Conservation (phyloP, 805 yeast species). For the Metschnikowia shivogae region DNA sequence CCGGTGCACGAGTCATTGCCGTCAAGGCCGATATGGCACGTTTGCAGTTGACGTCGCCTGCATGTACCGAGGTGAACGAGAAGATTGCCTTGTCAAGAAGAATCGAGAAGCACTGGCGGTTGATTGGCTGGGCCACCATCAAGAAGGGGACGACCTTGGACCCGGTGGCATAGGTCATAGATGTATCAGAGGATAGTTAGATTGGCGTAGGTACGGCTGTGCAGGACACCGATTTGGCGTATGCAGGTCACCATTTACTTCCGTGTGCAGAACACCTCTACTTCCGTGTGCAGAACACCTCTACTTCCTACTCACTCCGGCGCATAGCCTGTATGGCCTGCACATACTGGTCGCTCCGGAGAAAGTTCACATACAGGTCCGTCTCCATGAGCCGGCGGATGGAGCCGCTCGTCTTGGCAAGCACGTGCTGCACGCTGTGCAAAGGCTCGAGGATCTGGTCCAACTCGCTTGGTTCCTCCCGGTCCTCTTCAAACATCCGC, state of each 20-base stretch:
- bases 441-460: constrained; percentile 7
- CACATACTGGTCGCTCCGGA: constrained; percentile 27
- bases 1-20: constrained; percentile 98
- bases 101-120: constrained; percentile 99
- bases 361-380: constrained; percentile 72
- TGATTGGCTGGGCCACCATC: constrained; percentile 99
- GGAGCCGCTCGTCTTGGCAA: constrained; percentile 45
- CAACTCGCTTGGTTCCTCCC: constrained; percentile 2
- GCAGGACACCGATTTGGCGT: background rate
- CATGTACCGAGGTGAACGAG: constrained; percentile 97
- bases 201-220: background rate
- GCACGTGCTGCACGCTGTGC: constrained; percentile 25
- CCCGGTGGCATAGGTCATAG: constrained; percentile 48
- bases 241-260: too few species aligned
- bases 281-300: too few species aligned
- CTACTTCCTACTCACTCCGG: background rate
- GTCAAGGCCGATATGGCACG: constrained; percentile 99
- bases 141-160: constrained; percentile 89
- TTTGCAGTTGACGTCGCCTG: constrained; percentile 93
- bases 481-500: background rate
- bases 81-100: constrained; percentile 98
- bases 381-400: constrained; percentile 60
- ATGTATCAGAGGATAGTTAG: background rate
- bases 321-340: constrained; percentile 13
- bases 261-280: too few species aligned